Base-by-base conservation (phyloP, 129 eudicot species). In the Daucus carota region DNA sequence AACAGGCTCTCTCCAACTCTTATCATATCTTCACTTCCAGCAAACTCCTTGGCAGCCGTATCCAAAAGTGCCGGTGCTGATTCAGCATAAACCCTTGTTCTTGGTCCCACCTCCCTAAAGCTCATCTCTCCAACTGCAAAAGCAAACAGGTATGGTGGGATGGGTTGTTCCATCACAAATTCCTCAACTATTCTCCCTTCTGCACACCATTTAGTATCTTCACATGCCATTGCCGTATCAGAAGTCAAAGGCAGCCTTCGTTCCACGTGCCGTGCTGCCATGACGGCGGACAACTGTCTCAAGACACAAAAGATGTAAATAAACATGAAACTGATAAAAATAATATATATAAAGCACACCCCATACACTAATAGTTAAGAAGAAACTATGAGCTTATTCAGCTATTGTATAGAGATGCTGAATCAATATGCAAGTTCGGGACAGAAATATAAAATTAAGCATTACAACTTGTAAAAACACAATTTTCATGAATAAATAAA, bases 121-220 rank as follows among this genome's bases (percentile, higher is more conserved):
- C 93, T 92, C 47, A 94, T 79, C 77, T 94, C 97, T 70, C 98
- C 98, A 77, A 89, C 97, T 0, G 98, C 97, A 82, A 94, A 94
- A 10, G 98, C 98, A 76, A 94, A 91, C 69, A 94, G 62, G 41
- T 94, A 94, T 12, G 96, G 91, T 6, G 98, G 98, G 20, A 94
- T 78, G 1, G 97, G 97, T 80, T 94, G 98, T 65, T 94, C 98
- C 98, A 94, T 94, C 81, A 86, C 86, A 70, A 94, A 94, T 60
- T 94, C 97, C 85, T 94, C 98, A 42, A 94, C 98, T 11, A 94
- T 87, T 80, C 98, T 87, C 74, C 87, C 96, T 43, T 94, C 97
- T 24, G 81, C 90, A 79, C 98, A 91, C 98, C 98, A 94, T 76
- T 87, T 16, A 2, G 84, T 66, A 42, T 94, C 97, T n/a, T 87